Base-by-base conservation (phyloP, 495 filamentous ascomycete genomes). In the Xylaria curta region DNA sequence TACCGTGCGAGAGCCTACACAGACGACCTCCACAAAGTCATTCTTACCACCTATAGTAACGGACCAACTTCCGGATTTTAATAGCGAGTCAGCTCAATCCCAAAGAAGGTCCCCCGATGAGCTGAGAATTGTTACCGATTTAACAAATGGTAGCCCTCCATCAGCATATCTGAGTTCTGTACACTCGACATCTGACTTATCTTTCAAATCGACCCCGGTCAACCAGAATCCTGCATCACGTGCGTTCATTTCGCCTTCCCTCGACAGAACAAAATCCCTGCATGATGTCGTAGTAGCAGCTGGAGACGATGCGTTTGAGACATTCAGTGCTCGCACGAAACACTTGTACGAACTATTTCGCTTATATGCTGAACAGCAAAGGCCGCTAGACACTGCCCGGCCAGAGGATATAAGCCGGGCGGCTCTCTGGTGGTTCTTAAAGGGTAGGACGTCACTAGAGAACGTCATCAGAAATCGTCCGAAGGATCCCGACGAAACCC, bases 401-500 rank as follows among this genome's bases (percentile, higher is more conserved):
- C 84, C 88, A 3, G 81, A 87, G 24, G 88, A 94, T 75, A 89
- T 94, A 84, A 84, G 92, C 15, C 83, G 91, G 70, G 91, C 89
- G 56, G 89, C 89, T 21, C 78, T 91, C 3, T 97, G 94, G 94
- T 97, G 94, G 94, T 97, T 97, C 75, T 76, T 97, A 70, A 89
- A 86, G 46, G 94, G 93, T 65, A 89, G 93, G 73, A 86, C 89
- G 58, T 86, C 88, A 7, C 82, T 97, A 60, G 94, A 97, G 81
- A 82, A 81, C 12, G 85, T 89, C 68, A 89, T 94, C 58, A 87
- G 92, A 67, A 87, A 87, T 44, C 87, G 87, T 9, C 87, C 90
- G 10, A 76, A 85, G 1, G 84, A 80, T 38, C 79, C 88, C 1
- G 83, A 83, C 21, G 83, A 84, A 17, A 72, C 74, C 3, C 77